Base-by-base conservation (phyloP, 1,284 basidiomycete species). In the Melampsora larici-populina region DNA sequence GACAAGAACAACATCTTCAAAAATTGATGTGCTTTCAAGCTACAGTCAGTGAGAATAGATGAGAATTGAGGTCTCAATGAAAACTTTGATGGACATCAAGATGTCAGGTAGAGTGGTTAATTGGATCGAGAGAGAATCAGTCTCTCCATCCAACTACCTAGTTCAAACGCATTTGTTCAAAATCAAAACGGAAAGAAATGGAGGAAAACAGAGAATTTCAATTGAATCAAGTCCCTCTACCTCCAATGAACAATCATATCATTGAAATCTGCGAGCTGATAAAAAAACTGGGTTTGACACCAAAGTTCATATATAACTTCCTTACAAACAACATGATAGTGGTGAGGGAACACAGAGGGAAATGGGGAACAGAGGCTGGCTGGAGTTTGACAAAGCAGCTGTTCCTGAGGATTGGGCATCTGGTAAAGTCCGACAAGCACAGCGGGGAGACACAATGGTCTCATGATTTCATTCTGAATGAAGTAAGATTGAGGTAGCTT, bases 131-230 rank as follows among this genome's bases (percentile, higher is more conserved):
- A 18, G 18, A 55, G 51, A 55, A 24, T 55, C 6, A 15, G 18
- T 55, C 51, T 55, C 51, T 55, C 36, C 51, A 24, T 55, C 51
- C 51, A 24, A 55, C 51, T 55, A 55, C 51, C 51, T 15, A 55
- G 18, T 55, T 55, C 5, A 21, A 21, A 5, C 13, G 51, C 13
- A 15, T 55, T 55, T 24, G 51, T 55, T 24, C 18, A 18, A 55
- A 21, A 18, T 55, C 13, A 15, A 55, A 5, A 55, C 17, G 5
- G 17, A 21, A 24, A 55, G 24, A 55, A 55, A 18, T 55, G 51
- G 51, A 55, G 4, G 51, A 55, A 21, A 55, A 55, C 24, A 18
- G 6, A 55, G 4, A 18, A 55, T 5, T 21, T 55, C 51, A 21
- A 24, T 55, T 6, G 13, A 55, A 55, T 55, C 51, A 55, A 55